These are phyloP conservation scores for Edaphochlamys debaryana DNA, from an alignment of 139 green algal genomes.

Conservation along the genomic window DNA sequence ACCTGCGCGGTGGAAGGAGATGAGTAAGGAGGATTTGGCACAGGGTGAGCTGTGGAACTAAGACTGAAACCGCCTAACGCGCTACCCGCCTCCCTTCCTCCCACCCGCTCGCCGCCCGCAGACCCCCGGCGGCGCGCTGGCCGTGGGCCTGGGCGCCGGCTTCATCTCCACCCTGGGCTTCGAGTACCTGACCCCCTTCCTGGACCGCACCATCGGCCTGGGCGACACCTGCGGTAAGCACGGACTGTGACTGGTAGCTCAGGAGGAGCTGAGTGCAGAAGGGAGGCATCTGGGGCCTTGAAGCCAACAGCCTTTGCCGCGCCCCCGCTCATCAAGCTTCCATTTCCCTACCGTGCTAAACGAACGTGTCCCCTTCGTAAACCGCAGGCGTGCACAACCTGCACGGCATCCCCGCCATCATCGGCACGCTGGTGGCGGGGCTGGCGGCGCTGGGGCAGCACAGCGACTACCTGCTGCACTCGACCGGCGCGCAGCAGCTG, in stretches of 20 bases:
- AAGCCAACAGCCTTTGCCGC: too few relatives aligned
- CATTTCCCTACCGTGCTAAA: too few relatives aligned
- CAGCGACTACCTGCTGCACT: constrained; percentile 1
- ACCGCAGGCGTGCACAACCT: constrained; percentile 70
- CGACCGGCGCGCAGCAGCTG: neutral
- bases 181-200: constrained; percentile 48
- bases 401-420: constrained; percentile 60
- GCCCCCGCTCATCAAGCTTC: too few relatives aligned
- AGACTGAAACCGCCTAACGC: too few relatives aligned
- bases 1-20: too few relatives aligned
- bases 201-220: constrained; percentile 63
- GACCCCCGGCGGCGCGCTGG: constrained; percentile 54
- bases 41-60: too few relatives aligned
- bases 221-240: constrained; percentile 70
- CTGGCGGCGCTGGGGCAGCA: constrained; percentile 30
- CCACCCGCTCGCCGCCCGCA: neutral
- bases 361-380: too few relatives aligned
- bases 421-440: constrained; percentile 32
- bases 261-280: neutral
- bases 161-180: constrained; percentile 60
- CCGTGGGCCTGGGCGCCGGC: constrained; percentile 61
- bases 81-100: too few relatives aligned
- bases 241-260: too few relatives aligned
- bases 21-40: too few relatives aligned
- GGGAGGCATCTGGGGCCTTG: too few relatives aligned